Conservation (phyloP, 2,329 filamentous ascomycete species). For the Trichoderma lentiforme region DNA sequence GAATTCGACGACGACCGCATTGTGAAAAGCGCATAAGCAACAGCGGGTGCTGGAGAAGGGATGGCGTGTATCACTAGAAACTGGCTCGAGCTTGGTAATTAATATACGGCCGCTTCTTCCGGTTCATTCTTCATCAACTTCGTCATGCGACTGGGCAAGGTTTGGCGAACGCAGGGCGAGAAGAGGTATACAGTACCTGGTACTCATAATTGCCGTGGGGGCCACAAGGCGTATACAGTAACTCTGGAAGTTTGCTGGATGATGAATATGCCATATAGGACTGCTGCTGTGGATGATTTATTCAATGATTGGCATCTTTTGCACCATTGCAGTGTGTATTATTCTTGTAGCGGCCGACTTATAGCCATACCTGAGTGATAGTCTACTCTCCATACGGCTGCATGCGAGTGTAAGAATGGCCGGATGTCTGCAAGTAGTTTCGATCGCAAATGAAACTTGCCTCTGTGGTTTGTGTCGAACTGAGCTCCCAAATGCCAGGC, state of each 20-base stretch:
- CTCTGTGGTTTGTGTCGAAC: neutral
- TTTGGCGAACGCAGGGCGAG: neutral
- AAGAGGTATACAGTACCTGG: neutral
- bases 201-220: neutral
- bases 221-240: neutral
- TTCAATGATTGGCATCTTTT: neutral
- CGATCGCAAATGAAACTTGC: neutral
- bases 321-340: neutral
- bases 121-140: neutral
- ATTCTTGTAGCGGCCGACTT: neutral
- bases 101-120: constrained; percentile 10
- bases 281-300: neutral
- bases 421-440: neutral
- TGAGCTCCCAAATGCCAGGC: neutral
- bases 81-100: constrained; percentile 19
- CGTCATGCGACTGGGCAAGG: neutral
- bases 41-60: constrained; percentile 17
- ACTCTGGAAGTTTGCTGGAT: neutral
- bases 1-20: constrained; percentile 80
- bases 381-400: neutral
- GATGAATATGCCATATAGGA: neutral
- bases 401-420: neutral
- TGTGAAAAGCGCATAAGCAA: constrained; percentile 56
- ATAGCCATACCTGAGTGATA: neutral
- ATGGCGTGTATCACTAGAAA: constrained; percentile 37